Evolutionary conservation across 768 basidiomycete genomes (phyloP), one percentile per base, ranked within the genome.

Genomic region (Cyclocybe cylindracea): DNA sequence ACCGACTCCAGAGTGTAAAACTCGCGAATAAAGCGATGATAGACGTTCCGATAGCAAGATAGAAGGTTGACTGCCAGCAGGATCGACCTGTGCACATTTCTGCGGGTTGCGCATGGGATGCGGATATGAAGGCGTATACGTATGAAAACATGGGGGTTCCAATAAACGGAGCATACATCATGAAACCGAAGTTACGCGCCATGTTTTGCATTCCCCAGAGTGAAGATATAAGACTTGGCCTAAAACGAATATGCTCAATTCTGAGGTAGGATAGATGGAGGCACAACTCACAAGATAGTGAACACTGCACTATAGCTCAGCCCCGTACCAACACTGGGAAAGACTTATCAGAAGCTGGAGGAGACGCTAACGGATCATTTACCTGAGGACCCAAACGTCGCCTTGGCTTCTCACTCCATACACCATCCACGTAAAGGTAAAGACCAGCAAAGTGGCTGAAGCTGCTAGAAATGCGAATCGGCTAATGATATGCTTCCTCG

Each of bases 121-220:
- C 78, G 5, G 86, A 78, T 42, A 89, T 62, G 57, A 85, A 82
- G 10, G 91, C 91, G 54, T 91, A 93, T 0, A 92, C 62, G 65
- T 89, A 91, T 2, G 91, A 90, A 64, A 91, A 91, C 0, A 83
- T 34, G 1, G 88, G 82, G 0, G 89, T 90, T 5, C 89, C 90
- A 19, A 83, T 65, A 65, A 91, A 87, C 4, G 89, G 85, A 0
- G 89, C 84, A 58, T 89, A 90, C 43, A 86, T 82, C 50, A 90
- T 61, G 35, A 89, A 66, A 19, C 89, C 89, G 53, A 83, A 92
- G 66, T 93, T 93, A 50, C 91, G 82, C 7, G 84, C 91, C 4
- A 85, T 70, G 54, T 89, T 78, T n/a, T 74, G 61, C 24, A 77
- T 64, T 10, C 91, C 91, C 87, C 89, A 93, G 18, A 87, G 74